Percentiles rank a stretch among this genome's conserved stretches.
These are phyloP conservation scores for Cydonia oblonga DNA, from an alignment of 331 rosid genomes.

Conservation along the genomic window DNA sequence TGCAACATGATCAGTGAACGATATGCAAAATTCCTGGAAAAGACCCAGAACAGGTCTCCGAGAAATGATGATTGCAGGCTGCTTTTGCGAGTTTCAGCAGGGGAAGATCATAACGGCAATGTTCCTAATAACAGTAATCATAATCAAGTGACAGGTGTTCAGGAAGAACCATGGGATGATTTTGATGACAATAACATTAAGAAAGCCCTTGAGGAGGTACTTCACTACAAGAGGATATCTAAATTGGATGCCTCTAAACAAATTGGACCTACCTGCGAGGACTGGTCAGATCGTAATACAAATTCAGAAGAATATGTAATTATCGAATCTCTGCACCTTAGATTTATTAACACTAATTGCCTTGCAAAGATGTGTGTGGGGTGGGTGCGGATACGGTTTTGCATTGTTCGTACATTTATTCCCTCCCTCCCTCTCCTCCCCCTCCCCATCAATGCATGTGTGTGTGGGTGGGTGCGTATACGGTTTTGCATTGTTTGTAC, in stretches of 20 bases:
- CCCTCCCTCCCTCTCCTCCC: not conserved
- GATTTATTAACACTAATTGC: slow-evolving; percentile 2
- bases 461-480: not conserved
- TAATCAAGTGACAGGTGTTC: slow-evolving; percentile 20
- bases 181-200: slow-evolving; percentile 48
- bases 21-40: slow-evolving; percentile 50
- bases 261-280: slow-evolving; percentile 38
- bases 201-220: slow-evolving; percentile 65
- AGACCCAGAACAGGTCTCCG: slow-evolving; percentile 26
- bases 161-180: slow-evolving; percentile 74
- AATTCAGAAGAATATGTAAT: slow-evolving; percentile 39
- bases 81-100: slow-evolving; percentile 25
- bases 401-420: too few species aligned
- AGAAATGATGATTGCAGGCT: slow-evolving; percentile 36
- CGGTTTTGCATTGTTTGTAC: not conserved
- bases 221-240: slow-evolving; percentile 57
- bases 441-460: not conserved
- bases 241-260: slow-evolving; percentile 47
- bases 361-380: not conserved
- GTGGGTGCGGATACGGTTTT: too few species aligned
- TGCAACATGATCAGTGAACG: slow-evolving; percentile 69
- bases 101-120: slow-evolving; percentile 18
- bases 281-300: slow-evolving; percentile 31
- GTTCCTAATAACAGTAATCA: slow-evolving; percentile 14
- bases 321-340: not conserved